A percentile compares a stretch with the other conserved stretches of the same genome.
Evolutionary conservation across 2,329 filamentous ascomycete genomes (phyloP).

Genomic region (Torrubiella hemipterigena): DNA sequence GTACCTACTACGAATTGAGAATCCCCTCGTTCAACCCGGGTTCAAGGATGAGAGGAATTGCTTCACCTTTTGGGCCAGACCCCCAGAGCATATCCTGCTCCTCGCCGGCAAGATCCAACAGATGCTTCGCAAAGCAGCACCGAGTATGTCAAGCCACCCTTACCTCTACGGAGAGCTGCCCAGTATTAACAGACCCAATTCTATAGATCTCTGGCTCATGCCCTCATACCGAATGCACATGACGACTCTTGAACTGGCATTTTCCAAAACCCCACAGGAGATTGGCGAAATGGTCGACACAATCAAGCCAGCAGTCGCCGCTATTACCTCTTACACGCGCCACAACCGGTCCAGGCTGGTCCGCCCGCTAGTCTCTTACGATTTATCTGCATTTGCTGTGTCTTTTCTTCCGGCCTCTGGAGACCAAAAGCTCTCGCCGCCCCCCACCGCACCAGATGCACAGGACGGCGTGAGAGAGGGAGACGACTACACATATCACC

Average conservation of each 20-base stretch:
- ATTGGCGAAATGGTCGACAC: constrained; percentile 49
- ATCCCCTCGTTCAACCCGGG: constrained; percentile 49
- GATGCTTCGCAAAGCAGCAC: constrained; percentile 49
- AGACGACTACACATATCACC: constrained; percentile 77
- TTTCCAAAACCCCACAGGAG: constrained; percentile 59
- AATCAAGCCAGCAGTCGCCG: constrained; percentile 42
- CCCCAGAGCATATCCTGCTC: constrained; percentile 56
- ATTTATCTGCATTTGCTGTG: constrained; percentile 73
- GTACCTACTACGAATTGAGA: constrained; percentile 57
- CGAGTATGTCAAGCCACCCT: constrained; percentile 42
- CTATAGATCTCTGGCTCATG: constrained; percentile 73
- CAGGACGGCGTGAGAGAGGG: constrained; percentile 27
- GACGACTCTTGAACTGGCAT: constrained; percentile 75
- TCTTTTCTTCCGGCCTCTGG: constrained; percentile 74
- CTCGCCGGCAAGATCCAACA: constrained; percentile 60
- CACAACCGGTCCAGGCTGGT: constrained; percentile 61
- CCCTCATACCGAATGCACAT: constrained; percentile 68
- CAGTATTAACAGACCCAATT: neutral
- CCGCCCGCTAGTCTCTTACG: constrained; percentile 73
- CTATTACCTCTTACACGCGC: constrained; percentile 55
- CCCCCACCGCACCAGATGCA: constrained; percentile 24
- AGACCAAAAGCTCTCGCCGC: constrained; percentile 32
- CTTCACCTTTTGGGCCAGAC: constrained; percentile 79
- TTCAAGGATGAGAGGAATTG: constrained; percentile 71
- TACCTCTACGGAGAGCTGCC: neutral